Evolutionary conservation across 345 rosid species (phyloP).

Genomic region (Dipteronia sinensis): DNA sequence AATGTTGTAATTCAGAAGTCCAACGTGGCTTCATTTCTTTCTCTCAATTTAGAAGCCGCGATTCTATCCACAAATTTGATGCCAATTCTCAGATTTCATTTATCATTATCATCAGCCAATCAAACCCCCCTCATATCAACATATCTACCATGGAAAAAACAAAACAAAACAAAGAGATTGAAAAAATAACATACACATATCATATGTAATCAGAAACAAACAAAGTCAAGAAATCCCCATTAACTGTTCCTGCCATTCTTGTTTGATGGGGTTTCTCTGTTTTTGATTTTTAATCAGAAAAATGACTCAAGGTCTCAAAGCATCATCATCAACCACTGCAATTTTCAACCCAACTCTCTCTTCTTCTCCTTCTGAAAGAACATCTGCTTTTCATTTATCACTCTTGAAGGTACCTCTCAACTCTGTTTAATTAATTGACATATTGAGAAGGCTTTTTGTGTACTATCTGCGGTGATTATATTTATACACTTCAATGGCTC

Average conservation of each 20-base stretch:
- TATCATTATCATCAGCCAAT: constrained; percentile 13
- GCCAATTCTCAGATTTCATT: not conserved
- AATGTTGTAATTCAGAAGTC: not conserved
- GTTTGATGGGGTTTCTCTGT: constrained; percentile 12
- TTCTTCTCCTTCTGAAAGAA: constrained; percentile 30
- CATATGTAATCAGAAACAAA: not conserved
- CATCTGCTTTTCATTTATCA: constrained; percentile 28
- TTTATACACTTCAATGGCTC: not conserved
- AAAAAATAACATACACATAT: too few relatives aligned
- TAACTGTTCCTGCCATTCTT: not conserved
- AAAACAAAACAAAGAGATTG: not conserved
- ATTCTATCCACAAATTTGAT: constrained; percentile 18
- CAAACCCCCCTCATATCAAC: not conserved
- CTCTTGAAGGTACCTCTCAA: constrained; percentile 37
- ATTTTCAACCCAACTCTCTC: constrained; percentile 35
- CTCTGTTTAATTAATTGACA: not conserved
- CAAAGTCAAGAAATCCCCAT: not conserved
- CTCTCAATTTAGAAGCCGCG: not conserved
- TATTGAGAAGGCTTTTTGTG: not conserved
- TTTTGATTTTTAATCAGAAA: not conserved
- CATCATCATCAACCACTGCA: constrained; percentile 17
- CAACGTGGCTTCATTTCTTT: constrained; percentile 17
- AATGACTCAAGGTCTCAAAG: constrained; percentile 35
- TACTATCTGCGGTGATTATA: too few relatives aligned
- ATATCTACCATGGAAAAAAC: constrained; percentile 1